phyloP scores from a whole-genome alignment of 495 filamentous ascomycete genomes.

The Niebla homalea region DNA sequence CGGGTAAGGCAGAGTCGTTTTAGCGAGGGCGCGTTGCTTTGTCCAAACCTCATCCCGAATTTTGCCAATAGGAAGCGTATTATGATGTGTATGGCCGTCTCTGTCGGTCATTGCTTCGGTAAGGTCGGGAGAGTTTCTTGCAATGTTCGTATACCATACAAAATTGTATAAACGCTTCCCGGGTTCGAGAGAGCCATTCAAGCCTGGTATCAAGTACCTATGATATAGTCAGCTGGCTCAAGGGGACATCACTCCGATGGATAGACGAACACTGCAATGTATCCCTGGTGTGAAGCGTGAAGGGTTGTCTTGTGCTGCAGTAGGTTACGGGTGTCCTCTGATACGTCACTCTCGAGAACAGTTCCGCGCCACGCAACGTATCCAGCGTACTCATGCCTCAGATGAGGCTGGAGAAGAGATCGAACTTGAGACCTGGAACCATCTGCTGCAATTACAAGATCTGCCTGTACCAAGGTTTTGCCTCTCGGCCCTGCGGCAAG shows the following conservation, averaged over 20 bases:
- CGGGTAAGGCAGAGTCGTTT: constrained; percentile 32
- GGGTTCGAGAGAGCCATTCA: too few relatives aligned
- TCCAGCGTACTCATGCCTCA: constrained; percentile 38
- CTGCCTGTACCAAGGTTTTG: constrained; percentile 16
- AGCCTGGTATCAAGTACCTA: too few relatives aligned
- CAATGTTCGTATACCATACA: constrained; percentile 45
- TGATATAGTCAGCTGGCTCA: too few relatives aligned
- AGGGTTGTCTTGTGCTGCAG: too few relatives aligned
- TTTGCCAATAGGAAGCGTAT: constrained; percentile 36
- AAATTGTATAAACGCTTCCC: constrained; percentile 35
- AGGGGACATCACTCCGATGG: not conserved
- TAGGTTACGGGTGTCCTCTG: too few relatives aligned
- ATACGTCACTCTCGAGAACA: not conserved
- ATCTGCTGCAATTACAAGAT: constrained; percentile 42
- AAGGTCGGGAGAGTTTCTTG: constrained; percentile 29
- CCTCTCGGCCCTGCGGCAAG: too few relatives aligned
- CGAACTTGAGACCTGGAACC: constrained; percentile 43
- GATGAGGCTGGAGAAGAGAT: constrained; percentile 28
- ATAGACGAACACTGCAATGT: not conserved
- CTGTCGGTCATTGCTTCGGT: constrained; percentile 40
- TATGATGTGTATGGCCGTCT: constrained; percentile 29
- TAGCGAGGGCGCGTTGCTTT: constrained; percentile 31
- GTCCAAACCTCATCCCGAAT: constrained; percentile 29
- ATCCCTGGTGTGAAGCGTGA: too few relatives aligned
- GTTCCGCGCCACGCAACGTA: constrained; percentile 45